Evolutionary conservation across 306 rosid genomes (phyloP).

Genomic region (Elaeagnus macrophylla): DNA sequence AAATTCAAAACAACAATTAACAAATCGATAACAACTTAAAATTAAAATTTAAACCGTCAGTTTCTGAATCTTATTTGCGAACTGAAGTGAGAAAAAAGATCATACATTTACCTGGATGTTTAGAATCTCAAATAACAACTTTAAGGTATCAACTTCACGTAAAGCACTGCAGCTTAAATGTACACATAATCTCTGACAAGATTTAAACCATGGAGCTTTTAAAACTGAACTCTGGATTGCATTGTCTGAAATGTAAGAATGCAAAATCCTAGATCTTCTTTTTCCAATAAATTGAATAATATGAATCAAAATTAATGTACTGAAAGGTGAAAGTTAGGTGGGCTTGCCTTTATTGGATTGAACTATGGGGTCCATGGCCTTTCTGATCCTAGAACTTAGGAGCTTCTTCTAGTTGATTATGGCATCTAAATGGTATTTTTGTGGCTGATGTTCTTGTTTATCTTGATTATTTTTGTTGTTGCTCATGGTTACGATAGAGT

Average conservation of each 20-base stretch:
- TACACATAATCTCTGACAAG: conserved; percentile 59
- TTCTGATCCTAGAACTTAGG: conserved; percentile 61
- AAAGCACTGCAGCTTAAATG: conserved; percentile 77
- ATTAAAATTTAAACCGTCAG: background rate
- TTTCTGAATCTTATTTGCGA: background rate
- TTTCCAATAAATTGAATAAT: no score
- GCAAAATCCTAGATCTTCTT: background rate
- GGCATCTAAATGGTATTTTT: conserved; percentile 27
- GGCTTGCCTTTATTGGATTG: conserved; percentile 70
- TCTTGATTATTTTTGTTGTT: conserved; percentile 19
- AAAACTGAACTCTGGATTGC: conserved; percentile 54
- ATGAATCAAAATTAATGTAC: background rate
- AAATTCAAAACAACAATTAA: background rate
- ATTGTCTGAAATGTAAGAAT: conserved; percentile 31
- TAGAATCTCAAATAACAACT: conserved; percentile 49
- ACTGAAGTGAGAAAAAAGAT: background rate
- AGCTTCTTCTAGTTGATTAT: conserved; percentile 52
- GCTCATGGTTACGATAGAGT: conserved; percentile 13
- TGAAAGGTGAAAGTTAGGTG: background rate
- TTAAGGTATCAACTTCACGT: conserved; percentile 77
- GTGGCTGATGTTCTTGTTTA: conserved; percentile 4
- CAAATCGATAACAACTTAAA: background rate
- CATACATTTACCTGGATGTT: conserved; percentile 30
- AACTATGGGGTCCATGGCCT: conserved; percentile 53
- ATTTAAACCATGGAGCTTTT: conserved; percentile 78